These are phyloP conservation scores for Penicillium concentricum DNA, from an alignment of 2,329 filamentous ascomycete species.

Conservation along the genomic window DNA sequence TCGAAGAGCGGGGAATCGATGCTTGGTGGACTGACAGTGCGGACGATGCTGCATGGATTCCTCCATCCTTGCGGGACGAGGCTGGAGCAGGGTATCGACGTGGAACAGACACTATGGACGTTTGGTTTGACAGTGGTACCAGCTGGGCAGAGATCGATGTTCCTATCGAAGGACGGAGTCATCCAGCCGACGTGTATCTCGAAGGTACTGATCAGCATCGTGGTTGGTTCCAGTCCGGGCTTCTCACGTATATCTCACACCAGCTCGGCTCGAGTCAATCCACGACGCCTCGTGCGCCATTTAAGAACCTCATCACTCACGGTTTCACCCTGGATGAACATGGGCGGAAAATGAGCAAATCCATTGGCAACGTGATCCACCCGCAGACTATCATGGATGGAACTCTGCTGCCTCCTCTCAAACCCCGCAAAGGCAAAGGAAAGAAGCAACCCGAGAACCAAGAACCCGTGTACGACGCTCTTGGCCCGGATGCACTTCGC, in stretches of 20 bases:
- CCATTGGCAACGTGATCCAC: slow-evolving; percentile 80
- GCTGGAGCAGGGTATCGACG: slow-evolving; percentile 58
- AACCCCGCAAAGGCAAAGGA: slow-evolving; percentile 59
- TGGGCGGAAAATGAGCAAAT: slow-evolving; percentile 99
- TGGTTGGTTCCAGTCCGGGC: slow-evolving; percentile 96
- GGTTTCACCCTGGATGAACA: slow-evolving; percentile 87
- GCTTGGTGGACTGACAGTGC: slow-evolving; percentile 87
- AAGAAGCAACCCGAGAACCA: slow-evolving; percentile 40
- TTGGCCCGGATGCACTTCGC: slow-evolving; percentile 83
- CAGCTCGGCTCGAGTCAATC: slow-evolving; percentile 39
- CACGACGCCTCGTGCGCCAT: slow-evolving; percentile 61
- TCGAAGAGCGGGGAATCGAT: slow-evolving; percentile 77
- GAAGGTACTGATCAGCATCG: slow-evolving; percentile 96
- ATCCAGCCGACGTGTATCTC: slow-evolving; percentile 76
- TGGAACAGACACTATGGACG: slow-evolving; percentile 95
- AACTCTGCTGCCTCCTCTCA: slow-evolving; percentile 68
- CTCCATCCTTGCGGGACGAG: slow-evolving; percentile 57
- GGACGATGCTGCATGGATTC: slow-evolving; percentile 76
- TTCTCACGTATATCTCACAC: slow-evolving; percentile 77
- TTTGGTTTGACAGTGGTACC: slow-evolving; percentile 98
- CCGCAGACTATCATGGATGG: slow-evolving; percentile 85
- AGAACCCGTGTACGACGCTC: slow-evolving; percentile 58
- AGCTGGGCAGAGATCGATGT: slow-evolving; percentile 69
- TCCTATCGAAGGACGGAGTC: slow-evolving; percentile 30
- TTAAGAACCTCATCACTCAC: slow-evolving; percentile 87